Base-by-base conservation (phyloP, 2,329 filamentous ascomycete genomes). In the Ambrosiella beaveri region DNA sequence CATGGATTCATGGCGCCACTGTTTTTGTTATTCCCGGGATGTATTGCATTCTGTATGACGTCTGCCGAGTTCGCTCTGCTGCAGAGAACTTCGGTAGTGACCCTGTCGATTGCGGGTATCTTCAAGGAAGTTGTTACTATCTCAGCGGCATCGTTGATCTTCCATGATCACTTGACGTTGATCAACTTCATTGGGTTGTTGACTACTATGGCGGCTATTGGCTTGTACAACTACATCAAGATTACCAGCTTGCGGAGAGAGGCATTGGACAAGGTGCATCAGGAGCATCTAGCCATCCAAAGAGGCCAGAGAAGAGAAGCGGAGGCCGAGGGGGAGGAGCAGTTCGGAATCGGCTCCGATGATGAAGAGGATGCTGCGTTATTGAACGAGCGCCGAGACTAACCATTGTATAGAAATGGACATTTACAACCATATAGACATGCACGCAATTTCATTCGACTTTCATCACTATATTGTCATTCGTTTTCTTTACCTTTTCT, bases 121-220 rank as follows among this genome's bases (percentile, higher is more conserved):
- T 97, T 98, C 76, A 98, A 98, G 69, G 93, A 98, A 72, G 93
- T 97, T 45, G 84, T 98, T 58, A 98, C 93, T 12, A 97, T 98
- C 65, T 84, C 81, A 45, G 89, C 88, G 0, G 91, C 91, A 0
- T 86, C 88, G 7, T 69, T 94, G 36, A 82, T 95, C 3, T 98
- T 96, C 73, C 80, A 93, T 65, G 93, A 98, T 68, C 80, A 79
- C 54, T 79, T 98, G 51, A 96, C 90, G 0, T 74, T 84, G 0
- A 81, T 98, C 73, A 98, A 98, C 68, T 74, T 96, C 8, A 79
- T 85, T 13, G 93, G 93, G 7, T 74, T 98, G 11, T 67, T 94
- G n/a, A 82, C 95, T 54, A 98, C 93, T 0, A 87, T 97, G 64
- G 74, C 77, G 47, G 90, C 88, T 63, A 98, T 98, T 62, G 82